Evolutionary conservation across 371 early-diverging fungal species (phyloP), one percentile per base, ranked within the genome.

Genomic region (Mucor velutinosus): DNA sequence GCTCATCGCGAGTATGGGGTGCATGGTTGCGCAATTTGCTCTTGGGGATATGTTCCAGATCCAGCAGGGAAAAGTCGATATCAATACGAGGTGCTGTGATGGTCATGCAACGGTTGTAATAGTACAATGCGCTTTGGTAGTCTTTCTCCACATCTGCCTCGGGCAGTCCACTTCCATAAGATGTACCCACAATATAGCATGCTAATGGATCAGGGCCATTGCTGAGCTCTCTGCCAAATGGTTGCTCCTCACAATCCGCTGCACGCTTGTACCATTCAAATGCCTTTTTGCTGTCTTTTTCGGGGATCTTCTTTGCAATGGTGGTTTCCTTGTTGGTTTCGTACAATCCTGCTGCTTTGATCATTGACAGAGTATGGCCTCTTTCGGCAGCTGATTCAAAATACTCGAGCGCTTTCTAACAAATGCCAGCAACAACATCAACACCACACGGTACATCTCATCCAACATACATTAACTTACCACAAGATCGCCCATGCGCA

Each of bases 261-360:
- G 83, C 83, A 17, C 71, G 62, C 27, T 80, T 78, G 65, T 83
- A 80, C 79, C 79, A 80, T 66, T 73, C 77, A 61, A 83, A 83
- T 43, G 83, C 77, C 33, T 79, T 80, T 47, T 75, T 75, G 4
- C 64, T 65, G 55, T 82, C 79, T 56, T 76, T 78, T 41, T 77
- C 75, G 7, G 66, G 66, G 30, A 57, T 35, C n/a, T 25, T 67
- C 7, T 47, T 71, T 10, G 71, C 66, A 3, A 41, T 37, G 0
- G 59, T 47, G 3, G 58, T 65, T 56, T 64, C 61, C 14, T 45
- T 45, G 35, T 66, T 41, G 27, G 51, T 63, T 47, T 83, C 84
- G 43, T 78, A 81, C 32, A 83, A 56, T 12, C 70, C 77, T 14
- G 81, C 84, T 7, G 73, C 77, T 61, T 81, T 83, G 55, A 79